Percentiles rank a stretch among this genome's conserved stretches.
These are phyloP conservation scores for Colletotrichum eleusines DNA, from an alignment of 2,329 filamentous ascomycete species.

Conservation along the genomic window DNA sequence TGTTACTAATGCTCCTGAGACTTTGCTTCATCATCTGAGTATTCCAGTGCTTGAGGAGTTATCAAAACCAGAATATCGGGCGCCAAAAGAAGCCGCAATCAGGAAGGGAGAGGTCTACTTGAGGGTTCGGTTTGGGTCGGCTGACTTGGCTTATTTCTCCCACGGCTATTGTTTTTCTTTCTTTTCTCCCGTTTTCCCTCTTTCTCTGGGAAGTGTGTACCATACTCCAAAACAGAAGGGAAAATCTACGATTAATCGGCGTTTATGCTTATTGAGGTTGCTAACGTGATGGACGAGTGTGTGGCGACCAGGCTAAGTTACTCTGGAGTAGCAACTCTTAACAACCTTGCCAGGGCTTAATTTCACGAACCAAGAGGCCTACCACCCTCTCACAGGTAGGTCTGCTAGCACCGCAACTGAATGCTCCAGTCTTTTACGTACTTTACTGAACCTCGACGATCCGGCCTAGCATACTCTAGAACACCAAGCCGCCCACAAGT, in stretches of 20 bases:
- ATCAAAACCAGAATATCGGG: conserved; percentile 7
- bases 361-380: not conserved
- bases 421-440: not conserved
- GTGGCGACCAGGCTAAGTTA: not conserved
- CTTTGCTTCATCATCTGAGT: not conserved
- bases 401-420: not conserved
- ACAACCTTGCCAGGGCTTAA: not conserved
- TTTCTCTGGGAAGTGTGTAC: conserved; percentile 10
- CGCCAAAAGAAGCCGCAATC: conserved; percentile 5
- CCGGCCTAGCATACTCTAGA: not conserved
- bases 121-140: conserved; percentile 18
- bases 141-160: conserved; percentile 11
- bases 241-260: not conserved
- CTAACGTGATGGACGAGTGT: not conserved
- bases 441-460: not conserved
- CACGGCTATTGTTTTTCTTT: not conserved
- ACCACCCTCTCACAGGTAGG: not conserved
- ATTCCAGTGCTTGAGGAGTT: not conserved
- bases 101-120: not conserved
- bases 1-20: not conserved
- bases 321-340: not conserved
- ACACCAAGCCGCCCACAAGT: not conserved
- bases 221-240: conserved; percentile 2
- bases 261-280: not conserved
- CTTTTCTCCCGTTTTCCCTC: not conserved